Conservation (phyloP, 345 rosid species). For the Lenwebbia sp. region DNA sequence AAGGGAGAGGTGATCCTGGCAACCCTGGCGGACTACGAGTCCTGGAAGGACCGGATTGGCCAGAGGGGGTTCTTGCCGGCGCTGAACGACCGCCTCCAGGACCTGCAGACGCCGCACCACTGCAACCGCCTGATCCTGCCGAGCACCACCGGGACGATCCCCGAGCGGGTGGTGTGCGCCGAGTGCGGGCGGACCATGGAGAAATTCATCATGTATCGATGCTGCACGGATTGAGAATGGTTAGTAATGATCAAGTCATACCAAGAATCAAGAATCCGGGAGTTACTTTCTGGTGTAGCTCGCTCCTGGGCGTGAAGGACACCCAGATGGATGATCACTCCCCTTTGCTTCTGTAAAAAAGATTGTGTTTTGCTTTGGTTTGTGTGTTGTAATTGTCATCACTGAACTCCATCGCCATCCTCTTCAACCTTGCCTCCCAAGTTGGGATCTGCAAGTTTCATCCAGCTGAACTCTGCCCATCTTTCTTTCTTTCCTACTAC, state of each 20-base stretch:
- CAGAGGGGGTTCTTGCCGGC: constrained; percentile 32
- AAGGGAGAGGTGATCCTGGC: constrained; percentile 12
- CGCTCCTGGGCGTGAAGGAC: not conserved
- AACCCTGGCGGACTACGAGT: constrained; percentile 5
- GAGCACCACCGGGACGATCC: constrained; percentile 20
- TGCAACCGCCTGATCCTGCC: constrained; percentile 52
- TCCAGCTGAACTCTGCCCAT: not conserved
- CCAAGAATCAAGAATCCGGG: not conserved
- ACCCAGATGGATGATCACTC: not conserved
- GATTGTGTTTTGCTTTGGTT: not conserved
- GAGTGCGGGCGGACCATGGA: constrained; percentile 49
- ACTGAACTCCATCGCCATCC: not conserved
- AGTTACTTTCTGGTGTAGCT: not conserved
- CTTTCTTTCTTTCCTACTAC: not conserved
- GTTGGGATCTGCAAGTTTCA: not conserved
- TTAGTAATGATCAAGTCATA: not conserved
- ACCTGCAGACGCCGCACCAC: constrained; percentile 21
- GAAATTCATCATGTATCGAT: constrained; percentile 49
- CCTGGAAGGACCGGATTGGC: constrained; percentile 3
- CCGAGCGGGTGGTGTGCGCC: constrained; percentile 42
- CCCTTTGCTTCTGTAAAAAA: not conserved
- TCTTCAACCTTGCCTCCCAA: not conserved
- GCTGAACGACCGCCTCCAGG: constrained; percentile 14
- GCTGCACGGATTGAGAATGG: constrained; percentile 35
- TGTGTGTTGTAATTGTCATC: not conserved